A percentile compares a stretch with the other conserved stretches of the same genome.
Evolutionary conservation across 371 early-diverging fungal genomes (phyloP).

Genomic region (Rhizopus arrhizus): DNA sequence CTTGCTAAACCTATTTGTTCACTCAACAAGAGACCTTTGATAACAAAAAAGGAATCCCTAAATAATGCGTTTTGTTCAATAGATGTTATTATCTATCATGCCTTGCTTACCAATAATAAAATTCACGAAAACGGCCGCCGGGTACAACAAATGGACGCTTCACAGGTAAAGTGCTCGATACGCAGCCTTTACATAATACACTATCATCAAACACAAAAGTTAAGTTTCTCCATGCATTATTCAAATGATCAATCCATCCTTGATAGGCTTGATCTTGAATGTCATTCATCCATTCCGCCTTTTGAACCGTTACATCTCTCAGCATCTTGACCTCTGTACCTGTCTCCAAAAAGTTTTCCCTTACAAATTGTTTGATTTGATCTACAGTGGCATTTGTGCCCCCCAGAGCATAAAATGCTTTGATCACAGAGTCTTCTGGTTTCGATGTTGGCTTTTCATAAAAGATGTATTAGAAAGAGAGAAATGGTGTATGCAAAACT

Average conservation of each 20-base stretch:
- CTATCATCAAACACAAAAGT: conserved; percentile 55
- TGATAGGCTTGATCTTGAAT: conserved; percentile 53
- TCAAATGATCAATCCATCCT: conserved; percentile 55
- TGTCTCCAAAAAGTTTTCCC: conserved; percentile 61
- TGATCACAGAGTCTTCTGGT: conserved; percentile 56
- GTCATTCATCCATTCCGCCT: conserved; percentile 49
- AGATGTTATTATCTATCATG: too few relatives aligned
- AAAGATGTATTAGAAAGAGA: neutral
- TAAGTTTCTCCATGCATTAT: conserved; percentile 65
- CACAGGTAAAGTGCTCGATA: conserved; percentile 55
- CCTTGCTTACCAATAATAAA: conserved; percentile 78
- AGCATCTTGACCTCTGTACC: conserved; percentile 32
- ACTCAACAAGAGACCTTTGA: conserved; percentile 76
- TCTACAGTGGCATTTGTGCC: conserved; percentile 46
- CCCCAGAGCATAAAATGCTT: conserved; percentile 55
- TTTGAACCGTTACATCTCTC: conserved; percentile 14
- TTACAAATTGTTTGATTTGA: conserved; percentile 56
- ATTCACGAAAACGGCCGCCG: conserved; percentile 89
- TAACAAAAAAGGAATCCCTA: conserved; percentile 83
- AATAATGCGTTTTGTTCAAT: neutral
- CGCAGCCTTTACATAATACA: conserved; percentile 58
- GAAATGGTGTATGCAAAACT: neutral
- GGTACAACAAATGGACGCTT: conserved; percentile 81
- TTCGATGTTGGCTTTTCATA: conserved; percentile 57
- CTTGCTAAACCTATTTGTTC: conserved; percentile 61